These are phyloP conservation scores for Hirsutella minnesotensis DNA, from an alignment of 2,329 filamentous ascomycete species.

Conservation along the genomic window DNA sequence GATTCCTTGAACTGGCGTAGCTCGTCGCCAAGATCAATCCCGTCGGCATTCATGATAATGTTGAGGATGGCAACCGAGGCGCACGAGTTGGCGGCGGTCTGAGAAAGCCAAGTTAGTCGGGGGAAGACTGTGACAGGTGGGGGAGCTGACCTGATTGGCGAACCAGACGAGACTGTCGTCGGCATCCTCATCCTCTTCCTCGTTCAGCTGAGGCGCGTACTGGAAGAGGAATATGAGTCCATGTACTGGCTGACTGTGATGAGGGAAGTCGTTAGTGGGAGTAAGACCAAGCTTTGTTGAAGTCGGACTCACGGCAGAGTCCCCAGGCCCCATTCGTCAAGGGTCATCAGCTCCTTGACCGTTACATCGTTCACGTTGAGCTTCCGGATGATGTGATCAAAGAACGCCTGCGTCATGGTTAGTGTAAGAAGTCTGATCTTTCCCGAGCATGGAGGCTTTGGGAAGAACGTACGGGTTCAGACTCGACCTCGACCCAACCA, in stretches of 20 bases:
- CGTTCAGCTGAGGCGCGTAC: slow-evolving; percentile 34
- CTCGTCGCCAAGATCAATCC: slow-evolving; percentile 55
- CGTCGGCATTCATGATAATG: slow-evolving; percentile 74
- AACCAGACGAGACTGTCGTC: slow-evolving; percentile 62
- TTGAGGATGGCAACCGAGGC: slow-evolving; percentile 89
- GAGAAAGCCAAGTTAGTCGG: background rate
- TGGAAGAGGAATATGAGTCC: slow-evolving; percentile 85
- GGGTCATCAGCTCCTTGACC: slow-evolving; percentile 62
- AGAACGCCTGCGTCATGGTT: slow-evolving; percentile 50
- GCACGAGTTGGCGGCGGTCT: slow-evolving; percentile 77
- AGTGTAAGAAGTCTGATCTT: background rate
- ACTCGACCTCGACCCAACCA: slow-evolving; percentile 78
- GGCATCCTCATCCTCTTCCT: slow-evolving; percentile 40
- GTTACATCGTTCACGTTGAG: slow-evolving; percentile 65
- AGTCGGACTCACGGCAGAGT: slow-evolving; percentile 41
- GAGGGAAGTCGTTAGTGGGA: background rate
- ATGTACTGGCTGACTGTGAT: slow-evolving; percentile 54
- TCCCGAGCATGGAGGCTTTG: too few species aligned
- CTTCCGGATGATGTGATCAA: slow-evolving; percentile 72
- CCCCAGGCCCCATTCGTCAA: slow-evolving; percentile 56
- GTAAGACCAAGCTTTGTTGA: background rate
- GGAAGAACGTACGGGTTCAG: slow-evolving; percentile 55
- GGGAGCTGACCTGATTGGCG: slow-evolving; percentile 62
- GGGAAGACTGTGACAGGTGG: background rate
- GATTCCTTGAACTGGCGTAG: slow-evolving; percentile 62